Evolutionary conservation across 148 eudicot genomes (phyloP).

Genomic region (Drosera capensis): DNA sequence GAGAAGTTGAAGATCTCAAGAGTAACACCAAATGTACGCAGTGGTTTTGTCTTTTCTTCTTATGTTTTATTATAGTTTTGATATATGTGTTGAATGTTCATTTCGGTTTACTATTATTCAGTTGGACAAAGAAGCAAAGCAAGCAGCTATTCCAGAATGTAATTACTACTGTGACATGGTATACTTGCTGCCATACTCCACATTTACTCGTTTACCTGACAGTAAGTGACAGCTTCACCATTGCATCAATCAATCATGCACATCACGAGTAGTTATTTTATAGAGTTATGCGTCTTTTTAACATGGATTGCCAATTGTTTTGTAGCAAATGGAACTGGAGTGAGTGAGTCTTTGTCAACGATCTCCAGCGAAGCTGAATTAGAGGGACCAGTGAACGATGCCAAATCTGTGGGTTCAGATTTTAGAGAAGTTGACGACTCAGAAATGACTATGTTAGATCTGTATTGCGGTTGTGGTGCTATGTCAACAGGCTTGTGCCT

Average conservation of each 20-base stretch:
- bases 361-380: conserved; percentile 35
- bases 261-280: background rate
- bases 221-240: conserved; percentile 21
- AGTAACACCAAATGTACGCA: conserved; percentile 33
- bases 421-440: conserved; percentile 3
- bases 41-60: background rate
- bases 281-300: background rate
- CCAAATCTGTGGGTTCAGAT: conserved; percentile 7
- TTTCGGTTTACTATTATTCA: conserved; percentile 8
- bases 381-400: conserved; percentile 6
- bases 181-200: conserved; percentile 41
- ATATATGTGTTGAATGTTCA: background rate
- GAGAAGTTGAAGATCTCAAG: conserved; percentile 27
- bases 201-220: conserved; percentile 27
- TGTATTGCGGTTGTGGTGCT: conserved; percentile 68
- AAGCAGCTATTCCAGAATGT: conserved; percentile 14
- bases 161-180: conserved; percentile 62
- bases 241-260: no score
- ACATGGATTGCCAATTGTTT: background rate
- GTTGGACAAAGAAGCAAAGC: conserved; percentile 24
- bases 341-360: conserved; percentile 47
- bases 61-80: background rate
- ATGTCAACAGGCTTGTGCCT: conserved; percentile 75
- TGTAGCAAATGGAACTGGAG: conserved; percentile 18
- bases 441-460: conserved; percentile 32